Conservation (phyloP, 352 stramenopile species). For the Sclerospora graminicola region DNA sequence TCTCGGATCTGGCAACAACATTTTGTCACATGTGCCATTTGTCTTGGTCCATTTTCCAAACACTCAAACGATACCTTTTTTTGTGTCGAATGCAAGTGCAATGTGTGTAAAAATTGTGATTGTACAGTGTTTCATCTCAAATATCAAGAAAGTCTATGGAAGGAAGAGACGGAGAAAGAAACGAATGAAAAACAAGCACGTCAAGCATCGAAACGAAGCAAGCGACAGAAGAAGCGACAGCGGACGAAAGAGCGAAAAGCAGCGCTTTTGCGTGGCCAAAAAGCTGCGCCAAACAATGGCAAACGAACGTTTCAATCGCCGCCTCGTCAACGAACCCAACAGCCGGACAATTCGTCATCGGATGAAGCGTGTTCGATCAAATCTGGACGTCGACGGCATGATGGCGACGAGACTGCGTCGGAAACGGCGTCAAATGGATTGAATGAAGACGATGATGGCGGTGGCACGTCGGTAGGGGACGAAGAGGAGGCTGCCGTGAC, state of each 20-base stretch:
- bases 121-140: constrained; percentile 96
- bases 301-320: constrained; percentile 24
- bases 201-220: constrained; percentile 77
- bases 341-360: constrained; percentile 47
- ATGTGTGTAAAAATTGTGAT: constrained; percentile 95
- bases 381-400: constrained; percentile 26
- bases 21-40: constrained; percentile 97
- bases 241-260: constrained; percentile 79
- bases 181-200: constrained; percentile 85
- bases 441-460: constrained; percentile 34
- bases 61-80: constrained; percentile 92
- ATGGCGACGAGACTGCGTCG: constrained; percentile 43
- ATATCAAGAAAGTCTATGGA: constrained; percentile 93
- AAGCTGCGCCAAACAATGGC: constrained; percentile 14
- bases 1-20: constrained; percentile 96
- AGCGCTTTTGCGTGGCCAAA: constrained; percentile 37
- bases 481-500: constrained; percentile 19
- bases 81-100: constrained; percentile 97
- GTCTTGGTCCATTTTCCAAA: constrained; percentile 91
- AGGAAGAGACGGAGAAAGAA: constrained; percentile 90
- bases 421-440: constrained; percentile 47
- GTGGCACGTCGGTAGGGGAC: constrained; percentile 17
- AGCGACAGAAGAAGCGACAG: constrained; percentile 78
- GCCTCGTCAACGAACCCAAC: constrained; percentile 24
- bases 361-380: constrained; percentile 37